phyloP scores from a whole-genome alignment of 1,284 basidiomycete species.

The Ganoderma lucidum region DNA sequence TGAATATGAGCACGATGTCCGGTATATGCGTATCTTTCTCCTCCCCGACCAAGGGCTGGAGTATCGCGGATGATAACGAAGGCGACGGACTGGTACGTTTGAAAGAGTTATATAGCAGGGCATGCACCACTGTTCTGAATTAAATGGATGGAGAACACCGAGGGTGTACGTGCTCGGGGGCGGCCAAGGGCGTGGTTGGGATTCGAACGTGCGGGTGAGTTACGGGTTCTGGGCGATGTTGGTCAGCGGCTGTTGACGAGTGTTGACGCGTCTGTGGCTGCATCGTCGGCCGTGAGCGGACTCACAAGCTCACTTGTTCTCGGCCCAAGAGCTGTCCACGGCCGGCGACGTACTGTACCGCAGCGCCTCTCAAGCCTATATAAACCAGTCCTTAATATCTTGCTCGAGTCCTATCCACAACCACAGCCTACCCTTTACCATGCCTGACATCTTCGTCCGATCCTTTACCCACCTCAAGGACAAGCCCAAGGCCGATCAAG shows the following conservation, averaged over 20 bases:
- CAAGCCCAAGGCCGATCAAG: conserved; percentile 65
- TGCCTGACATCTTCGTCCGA: conserved; percentile 62
- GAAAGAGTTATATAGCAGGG: too few relatives aligned
- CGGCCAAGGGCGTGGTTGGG: background rate
- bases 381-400: background rate
- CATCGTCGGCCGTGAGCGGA: background rate
- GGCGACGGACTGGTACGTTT: too few relatives aligned
- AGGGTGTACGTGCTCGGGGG: too few relatives aligned
- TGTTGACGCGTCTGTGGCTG: conserved; percentile 33
- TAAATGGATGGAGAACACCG: too few relatives aligned
- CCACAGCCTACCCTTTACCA: conserved; percentile 26
- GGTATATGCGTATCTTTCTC: too few relatives aligned
- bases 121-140: too few relatives aligned
- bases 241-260: conserved; percentile 17
- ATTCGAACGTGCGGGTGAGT: conserved; percentile 8
- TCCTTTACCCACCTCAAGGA: conserved; percentile 75
- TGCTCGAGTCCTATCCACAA: background rate
- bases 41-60: too few relatives aligned
- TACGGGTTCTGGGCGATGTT: conserved; percentile 23
- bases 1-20: background rate
- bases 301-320: background rate
- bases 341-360: background rate
- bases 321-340: conserved; percentile 3
- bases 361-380: conserved; percentile 6
- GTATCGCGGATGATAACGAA: too few relatives aligned